phyloP scores from a whole-genome alignment of 1,139 yeast species.

The Geotrichum reessii region DNA sequence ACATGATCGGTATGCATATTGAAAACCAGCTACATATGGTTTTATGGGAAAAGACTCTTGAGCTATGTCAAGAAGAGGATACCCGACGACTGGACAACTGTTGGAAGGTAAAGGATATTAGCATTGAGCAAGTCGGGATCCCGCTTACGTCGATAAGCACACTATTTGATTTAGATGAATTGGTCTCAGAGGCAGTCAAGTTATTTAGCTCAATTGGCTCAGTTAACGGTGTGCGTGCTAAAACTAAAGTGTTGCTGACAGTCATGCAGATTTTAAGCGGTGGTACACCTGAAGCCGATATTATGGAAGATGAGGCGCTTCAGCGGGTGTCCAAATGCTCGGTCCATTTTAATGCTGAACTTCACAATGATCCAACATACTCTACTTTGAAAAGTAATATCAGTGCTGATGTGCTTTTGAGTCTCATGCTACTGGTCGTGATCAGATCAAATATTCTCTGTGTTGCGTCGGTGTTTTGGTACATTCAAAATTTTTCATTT shows the following conservation, averaged over 20 bases:
- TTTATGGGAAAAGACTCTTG: slow-evolving; percentile 32
- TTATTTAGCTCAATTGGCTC: slow-evolving; percentile 50
- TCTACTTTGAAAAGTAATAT: slow-evolving; percentile 34
- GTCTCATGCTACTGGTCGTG: slow-evolving; percentile 65
- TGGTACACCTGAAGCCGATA: slow-evolving; percentile 17
- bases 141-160: slow-evolving; percentile 43
- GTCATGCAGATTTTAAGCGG: slow-evolving; percentile 51
- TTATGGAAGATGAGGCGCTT: slow-evolving; percentile 13
- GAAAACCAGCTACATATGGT: slow-evolving; percentile 59
- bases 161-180: slow-evolving; percentile 39
- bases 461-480: slow-evolving; percentile 59
- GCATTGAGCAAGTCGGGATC: slow-evolving; percentile 67
- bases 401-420: slow-evolving; percentile 79
- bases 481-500: slow-evolving; percentile 57
- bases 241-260: slow-evolving; percentile 48
- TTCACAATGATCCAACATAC: slow-evolving; percentile 19
- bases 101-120: slow-evolving; percentile 50
- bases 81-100: slow-evolving; percentile 33
- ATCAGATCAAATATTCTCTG: slow-evolving; percentile 56
- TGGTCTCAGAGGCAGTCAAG: slow-evolving; percentile 49
- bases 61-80: slow-evolving; percentile 35
- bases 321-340: slow-evolving; percentile 19
- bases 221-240: slow-evolving; percentile 49
- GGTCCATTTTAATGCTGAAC: slow-evolving; percentile 20
- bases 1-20: slow-evolving; percentile 60